Evolutionary conservation across 1,139 yeast genomes (phyloP), one percentile per base, ranked within the genome.

Genomic region (Yamadazyma mexicana): DNA sequence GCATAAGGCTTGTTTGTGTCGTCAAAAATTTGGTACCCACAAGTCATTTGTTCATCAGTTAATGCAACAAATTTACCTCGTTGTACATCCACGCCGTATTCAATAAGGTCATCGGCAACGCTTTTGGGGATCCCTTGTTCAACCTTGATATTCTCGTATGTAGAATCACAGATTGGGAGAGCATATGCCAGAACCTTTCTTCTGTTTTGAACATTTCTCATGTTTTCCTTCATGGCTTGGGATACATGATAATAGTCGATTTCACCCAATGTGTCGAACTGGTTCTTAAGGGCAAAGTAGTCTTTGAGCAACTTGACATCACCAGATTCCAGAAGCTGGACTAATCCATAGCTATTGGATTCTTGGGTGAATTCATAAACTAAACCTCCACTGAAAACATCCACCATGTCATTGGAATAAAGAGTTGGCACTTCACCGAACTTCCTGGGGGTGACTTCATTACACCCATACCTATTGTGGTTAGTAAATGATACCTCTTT

Each of bases 341-440:
- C 95, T 31, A 92, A 69, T 0, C 98, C 98, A 62, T 92, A 92
- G 56, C 86, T 80, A 57, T 89, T 89, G 18, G 84, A 79, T 56
- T 88, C 98, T 60, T 89, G 92, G 2, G 95, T 79, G 62, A 76
- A 92, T 59, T 92, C 98, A 59, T 92, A 92, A 2, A 88, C 94
- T 42, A 92, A 69, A 0, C 98, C 98, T 7, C 98, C 98, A 44
- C 92, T 81, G 61, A 89, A 91, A 2, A 85, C 89, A 26, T 75
- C 73, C 27, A 82, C 68, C 97, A 92, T 88, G 46, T 83, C 79
- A 17, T 63, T 59, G 1, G 94, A 83, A 61, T 83, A 85, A 43
- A 92, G 64, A 23, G 91, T 66, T 14, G 67, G 71, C 24, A 91
- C 81, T 59, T 92, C 98, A 33, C 82, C 86, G 61, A 92, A 92